Evolutionary conservation across 2,329 filamentous ascomycete genomes (phyloP), one percentile per base, ranked within the genome.

Genomic region (Hypoxylon sp.): DNA sequence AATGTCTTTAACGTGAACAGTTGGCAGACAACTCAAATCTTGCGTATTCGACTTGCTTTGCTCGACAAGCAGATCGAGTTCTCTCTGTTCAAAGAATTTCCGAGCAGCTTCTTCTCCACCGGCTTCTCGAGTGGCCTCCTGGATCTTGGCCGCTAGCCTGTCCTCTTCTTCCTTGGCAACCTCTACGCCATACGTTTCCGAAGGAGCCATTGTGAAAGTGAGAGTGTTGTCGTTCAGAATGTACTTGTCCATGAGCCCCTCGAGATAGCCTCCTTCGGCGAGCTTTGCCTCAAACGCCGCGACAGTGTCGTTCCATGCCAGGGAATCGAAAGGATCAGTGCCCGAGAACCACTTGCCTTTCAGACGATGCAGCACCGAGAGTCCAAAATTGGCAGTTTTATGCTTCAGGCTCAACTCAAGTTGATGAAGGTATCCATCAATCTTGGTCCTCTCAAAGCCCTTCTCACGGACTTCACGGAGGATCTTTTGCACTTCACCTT

Each of bases 261-360:
- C 95, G 2, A 99, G 85, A 76, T 98, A 98, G 35, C 89, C 88
- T 2, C 90, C 92, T 77, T 93, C 84, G 0, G 90, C 89, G 72
- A 95, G 91, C 75, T 90, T 89, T 0, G 86, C 82, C 81, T 97
- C 92, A 81, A 99, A 99, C 5, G 90, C 90, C 27, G 90, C 84
- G 2, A 98, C 90, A 0, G 93, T 94, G 48, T 96, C 92, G 74
- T 97, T 96, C 94, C 95, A 98, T 1, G 94, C 92, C 37, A 99
- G 84, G 11, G 93, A 91, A 72, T 97, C 91, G 80, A 98, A 97
- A 0, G 96, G 95, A 78, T 98, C 93, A 2, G 94, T 90, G 4
- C 95, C 96, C 64, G 96, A 97, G 81, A 99, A 98, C 96, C 96
- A 99, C 66, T 92, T 91, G 1, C 94, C 92, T 77, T 97, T 93